Evolutionary conservation across 352 stramenopile species (phyloP).

Genomic region (Phytophthora vignae): DNA sequence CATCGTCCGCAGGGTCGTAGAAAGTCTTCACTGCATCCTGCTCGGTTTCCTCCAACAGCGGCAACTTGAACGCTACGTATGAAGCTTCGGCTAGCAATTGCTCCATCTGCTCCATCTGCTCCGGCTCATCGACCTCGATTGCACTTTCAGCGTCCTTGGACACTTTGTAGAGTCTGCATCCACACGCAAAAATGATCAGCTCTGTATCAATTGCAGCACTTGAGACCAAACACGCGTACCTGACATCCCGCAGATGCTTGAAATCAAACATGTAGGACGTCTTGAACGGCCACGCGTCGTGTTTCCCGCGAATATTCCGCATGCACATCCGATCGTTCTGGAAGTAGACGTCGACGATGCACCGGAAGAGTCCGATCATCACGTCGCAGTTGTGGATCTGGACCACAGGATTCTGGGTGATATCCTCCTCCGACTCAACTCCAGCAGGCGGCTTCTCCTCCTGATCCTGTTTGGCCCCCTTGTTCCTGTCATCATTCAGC

Average conservation of each 20-base stretch:
- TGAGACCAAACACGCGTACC: constrained; percentile 18
- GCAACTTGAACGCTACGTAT: constrained; percentile 36
- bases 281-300: constrained; percentile 42
- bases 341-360: constrained; percentile 42
- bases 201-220: neutral
- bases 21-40: constrained; percentile 27
- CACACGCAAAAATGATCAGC: constrained; percentile 13
- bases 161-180: constrained; percentile 21
- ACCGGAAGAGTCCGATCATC: constrained; percentile 56
- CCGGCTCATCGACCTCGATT: constrained; percentile 13
- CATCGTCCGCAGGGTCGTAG: constrained; percentile 35
- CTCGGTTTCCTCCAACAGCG: constrained; percentile 21
- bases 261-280: constrained; percentile 30
- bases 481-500: constrained; percentile 14
- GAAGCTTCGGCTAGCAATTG: constrained; percentile 39
- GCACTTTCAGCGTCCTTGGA: constrained; percentile 22
- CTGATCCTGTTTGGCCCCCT: constrained; percentile 4
- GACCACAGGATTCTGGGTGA: constrained; percentile 17
- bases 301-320: constrained; percentile 46
- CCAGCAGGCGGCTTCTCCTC: constrained; percentile 19
- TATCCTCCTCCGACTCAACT: constrained; percentile 36
- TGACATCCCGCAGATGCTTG: constrained; percentile 25
- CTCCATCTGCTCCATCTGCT: constrained; percentile 16
- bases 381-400: constrained; percentile 43
- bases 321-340: constrained; percentile 48